Evolutionary conservation across 495 filamentous ascomycete genomes (phyloP), one percentile per base, ranked within the genome.

Genomic region (Amorphotheca resinae): DNA sequence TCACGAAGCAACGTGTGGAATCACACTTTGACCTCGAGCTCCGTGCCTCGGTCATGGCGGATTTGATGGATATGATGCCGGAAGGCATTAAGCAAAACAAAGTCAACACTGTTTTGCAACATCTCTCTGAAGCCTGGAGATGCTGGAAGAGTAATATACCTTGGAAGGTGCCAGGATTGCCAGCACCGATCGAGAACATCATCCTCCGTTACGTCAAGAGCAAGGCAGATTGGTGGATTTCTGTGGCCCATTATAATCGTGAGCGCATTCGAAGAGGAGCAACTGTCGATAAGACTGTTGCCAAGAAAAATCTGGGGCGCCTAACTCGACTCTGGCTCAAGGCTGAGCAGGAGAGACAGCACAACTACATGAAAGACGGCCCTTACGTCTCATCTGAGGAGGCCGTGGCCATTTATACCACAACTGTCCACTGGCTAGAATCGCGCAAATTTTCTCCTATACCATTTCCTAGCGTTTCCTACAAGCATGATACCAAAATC

Each of bases 91-190:
- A 95, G 65, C 89, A 95, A 58, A 99, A 89, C 64, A 99, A 99
- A 64, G 88, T 99, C 61, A 93, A 96, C 59, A 94, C 91, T 1
- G 89, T 99, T 25, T 68, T 99, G 35, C 91, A 99, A 55, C 91
- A 99, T 74, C 66, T 96, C 18, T 93, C 86, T 0, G 91, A 99
- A 64, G 91, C 91, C 7, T 99, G 91, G 91, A 73, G 91, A 61
- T 99, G 91, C 64, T 99, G 91, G 91, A 99, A 99, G 82, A 95
- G 87, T 71, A 98, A 98, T 56, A 96, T 98, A 53, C 91, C 91
- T 4, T 98, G 91, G 91, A 98, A 98, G 65, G 91, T 98, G 2
- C 91, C 91, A 42, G 91, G 91, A 22, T 62, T 98, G 38, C 91
- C 91, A 31, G 93, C 93, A 2, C 87, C 91, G 1, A 96, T 98